Evolutionary conservation across 2,329 filamentous ascomycete genomes (phyloP).

Genomic region (Aureobasidium subglaciale): DNA sequence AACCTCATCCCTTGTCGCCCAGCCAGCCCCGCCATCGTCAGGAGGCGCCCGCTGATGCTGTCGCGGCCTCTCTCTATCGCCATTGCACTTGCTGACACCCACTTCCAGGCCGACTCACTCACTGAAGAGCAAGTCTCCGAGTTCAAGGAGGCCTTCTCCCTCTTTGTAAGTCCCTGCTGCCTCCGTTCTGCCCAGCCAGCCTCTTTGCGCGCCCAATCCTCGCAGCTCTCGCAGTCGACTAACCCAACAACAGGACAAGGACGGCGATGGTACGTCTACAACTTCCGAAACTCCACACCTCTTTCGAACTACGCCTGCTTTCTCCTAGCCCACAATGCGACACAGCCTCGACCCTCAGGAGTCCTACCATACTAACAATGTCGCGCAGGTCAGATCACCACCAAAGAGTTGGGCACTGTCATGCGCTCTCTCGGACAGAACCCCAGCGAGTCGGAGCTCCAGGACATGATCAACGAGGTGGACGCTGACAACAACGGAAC

Average conservation of each 20-base stretch:
- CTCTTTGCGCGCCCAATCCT: slow-evolving; percentile 5
- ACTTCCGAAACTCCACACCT: neutral
- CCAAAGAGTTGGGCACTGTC: slow-evolving; percentile 55
- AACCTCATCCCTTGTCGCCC: slow-evolving; percentile 12
- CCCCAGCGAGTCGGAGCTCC: slow-evolving; percentile 54
- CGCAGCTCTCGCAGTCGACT: neutral
- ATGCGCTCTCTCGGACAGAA: slow-evolving; percentile 59
- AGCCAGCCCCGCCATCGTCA: slow-evolving; percentile 20
- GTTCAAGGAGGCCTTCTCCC: slow-evolving; percentile 99
- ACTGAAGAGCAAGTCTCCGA: slow-evolving; percentile 99
- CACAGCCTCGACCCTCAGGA: slow-evolving; percentile 11
- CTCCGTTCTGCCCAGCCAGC: slow-evolving; percentile 18
- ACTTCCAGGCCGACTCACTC: slow-evolving; percentile 82
- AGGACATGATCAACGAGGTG: slow-evolving; percentile 62
- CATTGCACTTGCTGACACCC: slow-evolving; percentile 16
- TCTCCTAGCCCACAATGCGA: neutral
- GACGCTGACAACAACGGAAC: slow-evolving; percentile 59
- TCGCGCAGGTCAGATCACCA: slow-evolving; percentile 53
- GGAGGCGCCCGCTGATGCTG: slow-evolving; percentile 5
- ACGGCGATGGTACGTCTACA: slow-evolving; percentile 46
- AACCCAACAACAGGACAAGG: slow-evolving; percentile 43
- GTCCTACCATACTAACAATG: neutral
- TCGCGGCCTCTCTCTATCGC: neutral
- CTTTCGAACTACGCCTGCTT: neutral
- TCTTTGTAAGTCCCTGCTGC: slow-evolving; percentile 71